Conservation (phyloP, 2,329 filamentous ascomycete species). For the Bipolaris bicolor region DNA sequence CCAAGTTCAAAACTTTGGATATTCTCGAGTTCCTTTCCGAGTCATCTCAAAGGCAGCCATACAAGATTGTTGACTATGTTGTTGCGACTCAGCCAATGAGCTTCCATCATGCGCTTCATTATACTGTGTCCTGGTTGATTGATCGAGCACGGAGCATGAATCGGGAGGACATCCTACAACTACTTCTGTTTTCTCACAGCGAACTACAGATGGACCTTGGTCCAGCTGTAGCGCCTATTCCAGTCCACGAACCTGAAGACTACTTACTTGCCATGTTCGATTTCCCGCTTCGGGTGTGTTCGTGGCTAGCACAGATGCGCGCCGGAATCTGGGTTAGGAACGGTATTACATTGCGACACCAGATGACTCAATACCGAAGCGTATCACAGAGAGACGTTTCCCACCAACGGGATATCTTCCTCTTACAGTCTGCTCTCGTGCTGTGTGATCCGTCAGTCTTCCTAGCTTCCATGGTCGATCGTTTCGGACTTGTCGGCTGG, state of each 20-base stretch:
- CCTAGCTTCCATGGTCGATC: slow-evolving; percentile 86
- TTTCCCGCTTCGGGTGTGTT: slow-evolving; percentile 89
- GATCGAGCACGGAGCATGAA: slow-evolving; percentile 83
- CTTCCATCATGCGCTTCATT: slow-evolving; percentile 96
- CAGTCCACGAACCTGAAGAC: slow-evolving; percentile 71
- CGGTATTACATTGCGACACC: slow-evolving; percentile 91
- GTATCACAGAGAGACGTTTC: slow-evolving; percentile 89
- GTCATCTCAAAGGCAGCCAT: slow-evolving; percentile 57
- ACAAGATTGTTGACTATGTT: slow-evolving; percentile 72
- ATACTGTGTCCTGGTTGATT: slow-evolving; percentile 93
- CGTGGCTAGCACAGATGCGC: slow-evolving; percentile 98
- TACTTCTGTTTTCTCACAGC: slow-evolving; percentile 74
- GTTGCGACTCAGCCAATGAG: slow-evolving; percentile 92
- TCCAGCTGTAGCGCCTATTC: slow-evolving; percentile 65
- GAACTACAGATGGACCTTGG: slow-evolving; percentile 69
- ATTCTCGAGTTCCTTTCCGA: slow-evolving; percentile 78
- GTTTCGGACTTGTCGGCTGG: slow-evolving; percentile 88
- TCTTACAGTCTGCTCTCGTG: slow-evolving; percentile 88
- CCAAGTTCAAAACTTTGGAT: slow-evolving; percentile 77
- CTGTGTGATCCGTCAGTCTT: slow-evolving; percentile 83
- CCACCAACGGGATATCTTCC: slow-evolving; percentile 92
- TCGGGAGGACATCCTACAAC: slow-evolving; percentile 66
- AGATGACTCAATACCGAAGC: slow-evolving; percentile 90
- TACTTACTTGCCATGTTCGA: slow-evolving; percentile 88
- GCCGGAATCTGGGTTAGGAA: slow-evolving; percentile 99